Conservation (phyloP, 2,329 filamentous ascomycete genomes). For the Albophoma yamanashiensis region DNA sequence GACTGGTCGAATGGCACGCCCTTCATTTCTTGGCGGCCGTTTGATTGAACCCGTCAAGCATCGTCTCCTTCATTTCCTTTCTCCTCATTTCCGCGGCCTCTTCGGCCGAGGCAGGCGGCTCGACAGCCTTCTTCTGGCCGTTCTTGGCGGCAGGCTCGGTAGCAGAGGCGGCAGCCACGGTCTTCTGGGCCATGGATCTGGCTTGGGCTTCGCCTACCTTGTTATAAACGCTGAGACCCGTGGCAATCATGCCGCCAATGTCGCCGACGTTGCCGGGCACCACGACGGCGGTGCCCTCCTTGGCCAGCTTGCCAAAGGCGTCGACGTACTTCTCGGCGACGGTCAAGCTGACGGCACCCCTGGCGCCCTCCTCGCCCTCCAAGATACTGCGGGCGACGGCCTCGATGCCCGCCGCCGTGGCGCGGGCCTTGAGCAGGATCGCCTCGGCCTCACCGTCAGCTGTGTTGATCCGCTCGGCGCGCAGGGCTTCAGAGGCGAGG, state of each 20-base stretch:
- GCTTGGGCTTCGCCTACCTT: slow-evolving; percentile 79
- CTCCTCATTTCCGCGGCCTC: slow-evolving; percentile 7
- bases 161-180: slow-evolving; percentile 19
- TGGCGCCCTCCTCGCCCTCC: slow-evolving; percentile 62
- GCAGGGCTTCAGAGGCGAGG: slow-evolving; percentile 83
- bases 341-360: slow-evolving; percentile 73
- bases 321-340: slow-evolving; percentile 98
- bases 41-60: slow-evolving; percentile 29
- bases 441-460: slow-evolving; percentile 91
- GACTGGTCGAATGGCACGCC: background rate
- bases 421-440: slow-evolving; percentile 73
- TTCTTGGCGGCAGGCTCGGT: slow-evolving; percentile 4
- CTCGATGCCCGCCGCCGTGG: slow-evolving; percentile 82
- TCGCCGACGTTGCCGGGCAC: slow-evolving; percentile 96
- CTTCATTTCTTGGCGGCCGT: slow-evolving; percentile 19
- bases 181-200: slow-evolving; percentile 49
- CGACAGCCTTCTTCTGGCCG: slow-evolving; percentile 9
- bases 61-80: slow-evolving; percentile 24
- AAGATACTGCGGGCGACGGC: slow-evolving; percentile 69
- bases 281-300: slow-evolving; percentile 90
- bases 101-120: slow-evolving; percentile 7
- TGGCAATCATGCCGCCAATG: slow-evolving; percentile 93
- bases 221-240: slow-evolving; percentile 87
- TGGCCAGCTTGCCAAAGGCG: slow-evolving; percentile 83
- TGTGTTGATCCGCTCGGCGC: slow-evolving; percentile 84